A percentile compares a stretch with the other conserved stretches of the same genome.
phyloP scores from a whole-genome alignment of 495 filamentous ascomycete species.

The Glutinoglossum americanum region DNA sequence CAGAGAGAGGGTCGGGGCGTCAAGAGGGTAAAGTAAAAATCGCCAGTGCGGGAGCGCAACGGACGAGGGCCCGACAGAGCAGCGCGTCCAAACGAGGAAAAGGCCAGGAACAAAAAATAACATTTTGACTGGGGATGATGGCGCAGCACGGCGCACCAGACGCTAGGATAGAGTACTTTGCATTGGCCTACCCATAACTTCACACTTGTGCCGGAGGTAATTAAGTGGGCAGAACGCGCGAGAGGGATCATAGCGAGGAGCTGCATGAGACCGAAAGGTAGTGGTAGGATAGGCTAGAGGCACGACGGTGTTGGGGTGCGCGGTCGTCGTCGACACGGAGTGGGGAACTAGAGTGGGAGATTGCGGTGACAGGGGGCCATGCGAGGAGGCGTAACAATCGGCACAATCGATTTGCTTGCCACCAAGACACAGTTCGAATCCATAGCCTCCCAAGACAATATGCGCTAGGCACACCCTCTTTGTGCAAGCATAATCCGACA shows the following conservation, averaged over 20 bases:
- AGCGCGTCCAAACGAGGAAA: not conserved
- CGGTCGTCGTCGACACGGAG: not conserved
- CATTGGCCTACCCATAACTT: not conserved
- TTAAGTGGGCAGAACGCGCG: not conserved
- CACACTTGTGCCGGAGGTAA: not conserved
- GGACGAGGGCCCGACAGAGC: no score
- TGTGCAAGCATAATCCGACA: not conserved
- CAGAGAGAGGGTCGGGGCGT: not conserved
- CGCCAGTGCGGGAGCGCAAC: not conserved
- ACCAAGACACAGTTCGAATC: not conserved
- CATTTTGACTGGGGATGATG: not conserved
- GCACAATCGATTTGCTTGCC: not conserved
- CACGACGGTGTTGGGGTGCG: not conserved
- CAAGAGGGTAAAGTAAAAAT: conserved; percentile 1
- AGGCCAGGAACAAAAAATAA: conserved; percentile 1
- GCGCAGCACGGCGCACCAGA: not conserved
- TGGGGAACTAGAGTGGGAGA: not conserved
- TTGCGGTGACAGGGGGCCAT: not conserved
- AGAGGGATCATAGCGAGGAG: not conserved
- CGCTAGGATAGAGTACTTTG: not conserved
- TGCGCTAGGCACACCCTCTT: not conserved
- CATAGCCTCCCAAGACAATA: not conserved
- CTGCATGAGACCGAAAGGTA: not conserved
- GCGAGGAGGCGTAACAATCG: not conserved
- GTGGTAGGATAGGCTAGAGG: not conserved